Evolutionary conservation across 2,329 filamentous ascomycete species (phyloP).

Genomic region (Trichoderma afroharzianum): DNA sequence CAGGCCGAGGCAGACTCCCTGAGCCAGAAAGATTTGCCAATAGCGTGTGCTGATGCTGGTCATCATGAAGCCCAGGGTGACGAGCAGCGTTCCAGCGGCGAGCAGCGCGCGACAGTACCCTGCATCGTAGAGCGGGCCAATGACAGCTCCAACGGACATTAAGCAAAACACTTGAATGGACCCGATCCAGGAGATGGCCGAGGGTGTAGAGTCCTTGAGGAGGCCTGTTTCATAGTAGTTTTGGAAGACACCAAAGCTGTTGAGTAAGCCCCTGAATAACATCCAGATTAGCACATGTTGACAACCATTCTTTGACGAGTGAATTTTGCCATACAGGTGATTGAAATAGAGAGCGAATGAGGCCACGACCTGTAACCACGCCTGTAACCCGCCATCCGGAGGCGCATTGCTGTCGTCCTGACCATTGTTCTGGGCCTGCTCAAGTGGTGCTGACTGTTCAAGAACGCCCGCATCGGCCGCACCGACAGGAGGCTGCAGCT

Average conservation of each 20-base stretch:
- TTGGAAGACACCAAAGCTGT: constrained; percentile 37
- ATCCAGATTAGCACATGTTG: background rate
- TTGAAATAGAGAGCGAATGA: constrained; percentile 36
- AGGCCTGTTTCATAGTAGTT: constrained; percentile 31
- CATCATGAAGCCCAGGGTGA: constrained; percentile 43
- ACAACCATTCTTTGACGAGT: background rate
- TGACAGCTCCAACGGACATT: constrained; percentile 38
- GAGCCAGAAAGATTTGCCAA: constrained; percentile 40
- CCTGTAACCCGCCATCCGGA: constrained; percentile 30
- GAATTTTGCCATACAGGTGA: constrained; percentile 27
- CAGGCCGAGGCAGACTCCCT: constrained; percentile 38
- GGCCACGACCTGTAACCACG: constrained; percentile 37
- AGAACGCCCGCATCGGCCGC: background rate
- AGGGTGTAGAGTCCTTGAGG: constrained; percentile 26
- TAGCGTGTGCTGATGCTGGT: constrained; percentile 42
- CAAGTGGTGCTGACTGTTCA: background rate
- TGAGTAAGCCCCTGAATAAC: constrained; percentile 30
- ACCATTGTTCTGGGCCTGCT: background rate
- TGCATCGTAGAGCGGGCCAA: constrained; percentile 41
- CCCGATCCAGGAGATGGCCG: constrained; percentile 44
- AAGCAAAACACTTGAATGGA: constrained; percentile 41
- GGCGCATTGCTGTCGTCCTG: background rate
- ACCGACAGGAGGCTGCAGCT: background rate
- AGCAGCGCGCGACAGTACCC: constrained; percentile 40
- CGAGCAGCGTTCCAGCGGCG: constrained; percentile 32